Conservation (phyloP, 768 basidiomycete genomes). For the Phaeolepiota aurea region DNA sequence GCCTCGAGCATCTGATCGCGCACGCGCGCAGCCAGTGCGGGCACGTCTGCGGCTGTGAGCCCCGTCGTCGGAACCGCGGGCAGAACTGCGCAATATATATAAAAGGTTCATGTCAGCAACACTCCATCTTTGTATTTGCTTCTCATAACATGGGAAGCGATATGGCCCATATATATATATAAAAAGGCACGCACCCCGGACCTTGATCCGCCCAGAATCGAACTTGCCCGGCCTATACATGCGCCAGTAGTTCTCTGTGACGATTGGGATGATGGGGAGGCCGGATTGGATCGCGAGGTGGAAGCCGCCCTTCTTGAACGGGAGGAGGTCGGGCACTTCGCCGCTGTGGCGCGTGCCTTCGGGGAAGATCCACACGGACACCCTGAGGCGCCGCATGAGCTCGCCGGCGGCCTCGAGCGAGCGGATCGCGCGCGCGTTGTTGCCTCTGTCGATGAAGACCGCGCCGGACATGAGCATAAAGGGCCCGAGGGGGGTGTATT, state of each 20-base stretch:
- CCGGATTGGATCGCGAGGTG: slow-evolving; percentile 89
- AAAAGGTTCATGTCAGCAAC: slow-evolving; percentile 1
- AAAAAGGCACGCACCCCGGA: slow-evolving; percentile 55
- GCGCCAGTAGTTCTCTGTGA: slow-evolving; percentile 90
- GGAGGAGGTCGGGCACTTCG: slow-evolving; percentile 58
- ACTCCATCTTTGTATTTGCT: background rate
- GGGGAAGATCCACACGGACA: slow-evolving; percentile 91
- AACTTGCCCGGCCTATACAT: slow-evolving; percentile 77
- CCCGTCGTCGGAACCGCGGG: slow-evolving; percentile 77
- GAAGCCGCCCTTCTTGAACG: slow-evolving; percentile 98
- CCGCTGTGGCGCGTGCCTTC: slow-evolving; percentile 86
- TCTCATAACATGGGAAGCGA: slow-evolving; percentile 1
- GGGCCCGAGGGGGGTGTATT: slow-evolving; percentile 82
- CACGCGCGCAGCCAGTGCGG: slow-evolving; percentile 55
- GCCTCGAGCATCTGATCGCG: slow-evolving; percentile 73
- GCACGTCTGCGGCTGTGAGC: slow-evolving; percentile 62
- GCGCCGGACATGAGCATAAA: slow-evolving; percentile 88
- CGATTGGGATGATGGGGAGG: slow-evolving; percentile 86
- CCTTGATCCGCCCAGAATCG: slow-evolving; percentile 64
- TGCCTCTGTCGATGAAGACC: slow-evolving; percentile 86
- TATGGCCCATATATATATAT: too few relatives aligned
- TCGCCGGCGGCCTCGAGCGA: slow-evolving; percentile 74
- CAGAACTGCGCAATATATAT: slow-evolving; percentile 50
- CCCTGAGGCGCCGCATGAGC: slow-evolving; percentile 58
- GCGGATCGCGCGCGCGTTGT: slow-evolving; percentile 61